Percentiles rank a stretch among this genome's conserved stretches.
Conservation (phyloP, 495 filamentous ascomycete species). For the Pseudevernia furfuracea region DNA sequence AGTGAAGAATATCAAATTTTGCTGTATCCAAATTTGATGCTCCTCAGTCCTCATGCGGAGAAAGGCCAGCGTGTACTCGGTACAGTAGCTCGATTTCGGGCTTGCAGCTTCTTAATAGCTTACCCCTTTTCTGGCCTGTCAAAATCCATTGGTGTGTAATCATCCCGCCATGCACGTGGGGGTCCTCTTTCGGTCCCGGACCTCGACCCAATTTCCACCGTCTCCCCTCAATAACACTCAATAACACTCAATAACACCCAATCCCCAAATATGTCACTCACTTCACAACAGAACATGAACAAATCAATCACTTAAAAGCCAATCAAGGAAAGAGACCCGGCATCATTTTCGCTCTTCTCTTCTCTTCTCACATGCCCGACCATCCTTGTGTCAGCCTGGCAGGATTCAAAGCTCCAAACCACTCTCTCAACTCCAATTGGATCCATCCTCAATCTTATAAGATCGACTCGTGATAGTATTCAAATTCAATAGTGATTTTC, state of each 20-base stretch:
- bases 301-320: not conserved
- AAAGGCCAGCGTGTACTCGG: not conserved
- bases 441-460: not conserved
- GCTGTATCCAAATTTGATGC: too few relatives aligned
- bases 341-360: not conserved
- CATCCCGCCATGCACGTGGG: not conserved
- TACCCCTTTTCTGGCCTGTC: too few relatives aligned
- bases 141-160: too few relatives aligned
- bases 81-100: too few relatives aligned
- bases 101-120: too few relatives aligned
- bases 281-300: too few relatives aligned
- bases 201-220: not conserved
- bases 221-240: not conserved
- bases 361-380: not conserved
- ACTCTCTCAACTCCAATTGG: not conserved
- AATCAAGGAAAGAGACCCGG: too few relatives aligned
- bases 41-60: slow-evolving; percentile 3
- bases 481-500: slow-evolving; percentile 15
- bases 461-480: not conserved
- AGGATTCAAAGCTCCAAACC: not conserved
- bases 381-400: not conserved
- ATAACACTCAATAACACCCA: too few relatives aligned
- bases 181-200: not conserved
- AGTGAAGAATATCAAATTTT: too few relatives aligned
- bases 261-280: not conserved